Evolutionary conservation across 495 filamentous ascomycete species (phyloP), one percentile per base, ranked within the genome.

Genomic region (Talaromyces adpressus): DNA sequence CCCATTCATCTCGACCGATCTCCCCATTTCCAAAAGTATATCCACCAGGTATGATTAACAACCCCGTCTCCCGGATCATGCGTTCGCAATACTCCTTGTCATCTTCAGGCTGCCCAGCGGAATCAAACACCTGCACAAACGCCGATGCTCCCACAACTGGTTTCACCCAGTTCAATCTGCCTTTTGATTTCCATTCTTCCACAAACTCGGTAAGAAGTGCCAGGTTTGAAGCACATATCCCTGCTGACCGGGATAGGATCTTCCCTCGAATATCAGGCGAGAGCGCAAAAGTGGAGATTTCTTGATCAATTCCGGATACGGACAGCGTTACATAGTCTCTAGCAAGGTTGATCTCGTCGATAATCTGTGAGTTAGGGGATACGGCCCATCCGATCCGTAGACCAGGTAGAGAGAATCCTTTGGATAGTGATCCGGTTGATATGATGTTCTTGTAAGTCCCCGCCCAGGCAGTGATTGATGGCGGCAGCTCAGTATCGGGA

Each of bases 271-370:
- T 20, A 49, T 49, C 45, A 71, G 52, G 16, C 16, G 14, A 27
- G 7, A 91, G 75, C 1, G 89, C 87, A 62, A 83, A 89, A 18
- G 82, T 74, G 6, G 89, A 89, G 4, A 91, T 79, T 62, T 80
- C 77, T 71, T 91, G 87, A 68, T 90, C 88, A 16, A 92, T 75
- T 73, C 87, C 85, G 45, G 81, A 85, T 0, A 91, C 88, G 59
- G 84, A 85, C 63, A 91, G 91, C 11, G 85, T 87, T 7, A 88
- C 89, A 76, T 89, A 92, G 69, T 91, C 83, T 39, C 89, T 75
- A 4, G 86, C 86, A 4, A 72, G 58, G 1, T 83, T 81, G 41
- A 84, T 73, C 41, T 79, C 76, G 52, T 85, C 79, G 57, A 90
- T 77, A 62, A 91, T 74, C 14, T 72, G 70, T 5, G 64, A 51